Percentiles rank a stretch among this genome's conserved stretches.
Evolutionary conservation across 805 yeast species (phyloP).

Genomic region (Wickerhamiella siamensis): DNA sequence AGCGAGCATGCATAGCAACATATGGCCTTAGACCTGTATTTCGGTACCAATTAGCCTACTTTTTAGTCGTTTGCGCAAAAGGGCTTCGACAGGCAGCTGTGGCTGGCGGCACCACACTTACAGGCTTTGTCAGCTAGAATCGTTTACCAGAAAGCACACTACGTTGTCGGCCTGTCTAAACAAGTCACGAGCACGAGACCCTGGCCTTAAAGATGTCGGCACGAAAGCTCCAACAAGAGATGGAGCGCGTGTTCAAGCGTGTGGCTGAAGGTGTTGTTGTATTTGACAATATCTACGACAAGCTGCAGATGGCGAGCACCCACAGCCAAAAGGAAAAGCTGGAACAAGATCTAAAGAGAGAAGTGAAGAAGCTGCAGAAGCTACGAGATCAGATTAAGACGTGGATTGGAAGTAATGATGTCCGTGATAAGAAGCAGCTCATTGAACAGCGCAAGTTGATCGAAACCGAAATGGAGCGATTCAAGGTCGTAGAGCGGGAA

Average conservation of each 20-base stretch:
- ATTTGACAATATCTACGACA: slow-evolving; percentile 76
- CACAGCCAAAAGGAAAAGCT: slow-evolving; percentile 85
- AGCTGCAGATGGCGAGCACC: slow-evolving; percentile 65
- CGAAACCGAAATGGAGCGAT: slow-evolving; percentile 72
- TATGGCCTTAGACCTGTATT: too few species aligned
- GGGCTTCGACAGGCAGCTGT: too few species aligned
- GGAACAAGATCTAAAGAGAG: slow-evolving; percentile 79
- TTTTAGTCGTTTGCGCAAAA: too few species aligned
- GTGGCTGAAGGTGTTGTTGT: slow-evolving; percentile 81
- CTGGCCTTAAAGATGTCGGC: slow-evolving; percentile 15
- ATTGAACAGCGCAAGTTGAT: slow-evolving; percentile 62
- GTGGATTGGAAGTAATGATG: slow-evolving; percentile 85
- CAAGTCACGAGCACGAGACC: too few species aligned
- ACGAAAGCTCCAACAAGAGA: slow-evolving; percentile 36
- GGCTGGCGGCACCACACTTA: too few species aligned
- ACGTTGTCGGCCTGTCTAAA: too few species aligned
- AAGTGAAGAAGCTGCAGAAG: slow-evolving; percentile 86
- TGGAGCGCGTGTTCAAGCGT: slow-evolving; percentile 84
- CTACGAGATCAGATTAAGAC: slow-evolving; percentile 89
- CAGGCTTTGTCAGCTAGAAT: too few species aligned
- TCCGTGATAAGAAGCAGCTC: slow-evolving; percentile 72
- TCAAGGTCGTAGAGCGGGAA: slow-evolving; percentile 84
- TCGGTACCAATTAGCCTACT: too few species aligned
- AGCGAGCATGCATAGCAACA: too few species aligned
- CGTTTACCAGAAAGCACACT: too few species aligned